Conservation (phyloP, 371 early-diverging fungal species). For the Mucor circinelloides region DNA sequence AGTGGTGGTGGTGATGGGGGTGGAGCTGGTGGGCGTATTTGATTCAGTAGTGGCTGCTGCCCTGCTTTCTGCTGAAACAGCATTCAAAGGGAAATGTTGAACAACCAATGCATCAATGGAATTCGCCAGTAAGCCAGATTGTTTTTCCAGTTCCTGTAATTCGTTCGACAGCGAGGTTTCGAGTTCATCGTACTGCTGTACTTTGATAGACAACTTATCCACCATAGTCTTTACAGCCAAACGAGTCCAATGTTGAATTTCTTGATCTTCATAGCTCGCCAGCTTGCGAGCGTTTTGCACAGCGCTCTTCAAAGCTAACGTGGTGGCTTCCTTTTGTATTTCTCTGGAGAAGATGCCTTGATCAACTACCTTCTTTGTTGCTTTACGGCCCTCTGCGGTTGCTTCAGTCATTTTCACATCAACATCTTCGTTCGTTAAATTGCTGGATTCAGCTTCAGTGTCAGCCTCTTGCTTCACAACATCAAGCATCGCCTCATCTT, state of each 20-base stretch:
- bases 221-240: constrained; percentile 81
- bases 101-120: constrained; percentile 34
- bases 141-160: constrained; percentile 81
- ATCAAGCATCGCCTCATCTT: not conserved
- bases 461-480: not conserved
- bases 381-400: not conserved
- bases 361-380: not conserved
- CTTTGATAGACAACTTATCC: constrained; percentile 83
- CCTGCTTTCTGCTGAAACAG: not conserved
- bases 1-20: not conserved
- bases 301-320: constrained; percentile 61
- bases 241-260: constrained; percentile 80
- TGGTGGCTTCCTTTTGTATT: constrained; percentile 52
- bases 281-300: constrained; percentile 63
- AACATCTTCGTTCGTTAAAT: not conserved
- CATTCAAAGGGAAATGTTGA: constrained; percentile 9
- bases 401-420: not conserved
- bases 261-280: constrained; percentile 78
- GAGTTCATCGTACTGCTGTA: constrained; percentile 90
- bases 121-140: constrained; percentile 49
- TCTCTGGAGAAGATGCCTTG: constrained; percentile 32
- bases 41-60: not conserved
- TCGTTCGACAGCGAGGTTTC: constrained; percentile 84
- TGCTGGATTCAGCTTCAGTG: not conserved
- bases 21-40: not conserved